These are phyloP conservation scores for Camellia lanceoleosa DNA, from an alignment of 148 eudicot genomes.

Conservation along the genomic window DNA sequence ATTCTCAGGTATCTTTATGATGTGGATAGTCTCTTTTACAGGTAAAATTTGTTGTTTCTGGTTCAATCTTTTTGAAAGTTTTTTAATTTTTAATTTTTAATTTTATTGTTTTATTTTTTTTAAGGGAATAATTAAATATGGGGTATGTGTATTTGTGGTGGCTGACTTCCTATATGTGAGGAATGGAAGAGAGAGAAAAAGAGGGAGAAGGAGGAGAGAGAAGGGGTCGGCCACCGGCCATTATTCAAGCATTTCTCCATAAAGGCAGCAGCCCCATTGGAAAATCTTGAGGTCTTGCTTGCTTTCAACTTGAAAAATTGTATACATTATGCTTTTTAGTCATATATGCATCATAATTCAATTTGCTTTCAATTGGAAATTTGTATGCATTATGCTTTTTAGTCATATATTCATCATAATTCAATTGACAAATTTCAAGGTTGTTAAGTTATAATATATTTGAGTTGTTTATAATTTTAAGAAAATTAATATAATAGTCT, in stretches of 20 bases:
- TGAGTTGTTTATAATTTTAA: too few species aligned
- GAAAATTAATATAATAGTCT: too few species aligned
- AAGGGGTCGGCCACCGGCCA: conserved; percentile 29
- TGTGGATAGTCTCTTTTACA: conserved; percentile 4
- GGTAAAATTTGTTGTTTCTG: conserved; percentile 8
- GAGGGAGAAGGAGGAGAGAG: neutral
- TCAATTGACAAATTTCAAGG: too few species aligned
- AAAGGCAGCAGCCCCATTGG: neutral
- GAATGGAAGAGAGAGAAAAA: conserved; percentile 19
- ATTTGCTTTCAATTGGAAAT: too few species aligned
- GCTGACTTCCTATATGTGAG: conserved; percentile 28
- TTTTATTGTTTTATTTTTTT: neutral
- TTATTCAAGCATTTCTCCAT: conserved; percentile 24
- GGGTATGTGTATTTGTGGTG: conserved; percentile 11
- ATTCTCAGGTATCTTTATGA: neutral
- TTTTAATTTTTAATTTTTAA: neutral
- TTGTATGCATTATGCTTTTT: too few species aligned
- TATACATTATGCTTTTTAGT: too few species aligned
- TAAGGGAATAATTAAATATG: neutral
- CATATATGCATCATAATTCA: too few species aligned
- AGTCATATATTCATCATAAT: too few species aligned
- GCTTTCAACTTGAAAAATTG: too few species aligned
- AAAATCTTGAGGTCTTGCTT: too few species aligned
- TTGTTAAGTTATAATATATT: too few species aligned
- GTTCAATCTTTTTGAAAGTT: neutral